Evolutionary conservation across 176 grass and related monocot genomes (phyloP), one percentile per base, ranked within the genome.

Genomic region (Musa beccarii): DNA sequence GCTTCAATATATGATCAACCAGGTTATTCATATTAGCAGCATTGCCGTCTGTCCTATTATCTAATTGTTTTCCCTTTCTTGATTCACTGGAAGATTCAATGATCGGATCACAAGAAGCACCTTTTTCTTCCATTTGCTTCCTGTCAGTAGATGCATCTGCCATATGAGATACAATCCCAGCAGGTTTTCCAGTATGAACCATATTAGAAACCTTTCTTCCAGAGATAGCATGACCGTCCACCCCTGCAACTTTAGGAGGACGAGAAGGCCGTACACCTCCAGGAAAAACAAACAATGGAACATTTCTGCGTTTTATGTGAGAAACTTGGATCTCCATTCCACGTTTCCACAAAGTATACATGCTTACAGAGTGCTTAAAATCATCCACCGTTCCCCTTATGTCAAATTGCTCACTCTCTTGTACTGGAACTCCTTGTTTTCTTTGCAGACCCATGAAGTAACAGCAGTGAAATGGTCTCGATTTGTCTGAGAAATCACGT

Each of bases 271-370:
- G 84, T 54, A 87, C 75, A 54, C 89, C 89, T 79, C 83, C 69
- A 82, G 93, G 93, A 66, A 96, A 92, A 75, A 92, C 89, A 81
- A 92, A 96, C 54, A 76, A 62, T 25, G 93, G 93, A 10, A 96
- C 83, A 26, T 88, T 87, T 84, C 82, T 92, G 50, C 89, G 84
- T 78, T 90, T 96, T 80, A 92, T 83, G 81, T 96, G 89, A 11
- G 85, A 83, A 76, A 96, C 87, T 70, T 82, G 85, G 83, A 96
- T 92, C 34, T 88, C 85, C 93, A 96, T 96, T 23, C 93, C 89
- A 52, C 70, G 81, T 79, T 84, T 92, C 76, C 81, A 69, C 21
- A 81, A 75, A 52, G 65, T 74, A 62, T 96, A 96, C 10, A 55
- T 73, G 83, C 55, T 59, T 80, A 96, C 80, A 75, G 82, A 73